Base-by-base conservation (phyloP, 768 basidiomycete species). In the Amanita thiersii region DNA sequence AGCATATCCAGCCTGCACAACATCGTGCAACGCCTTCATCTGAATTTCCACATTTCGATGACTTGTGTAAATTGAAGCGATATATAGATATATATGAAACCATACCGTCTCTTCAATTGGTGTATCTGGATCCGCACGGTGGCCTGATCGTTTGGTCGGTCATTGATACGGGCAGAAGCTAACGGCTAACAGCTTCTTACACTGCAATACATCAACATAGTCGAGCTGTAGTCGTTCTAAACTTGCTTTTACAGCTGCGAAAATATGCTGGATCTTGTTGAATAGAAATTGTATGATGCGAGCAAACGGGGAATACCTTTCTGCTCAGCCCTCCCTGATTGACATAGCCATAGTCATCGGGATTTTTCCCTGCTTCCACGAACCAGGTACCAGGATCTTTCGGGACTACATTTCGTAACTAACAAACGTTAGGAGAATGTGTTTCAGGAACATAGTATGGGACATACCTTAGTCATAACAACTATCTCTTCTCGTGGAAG, bases 401-500 rank as follows among this genome's bases (percentile, higher is more conserved):
- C 44, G 21, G 30, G 18, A 55, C 3, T 70, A 64, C 3, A 56
- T 49, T 11, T 47, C 56, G 42, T 50, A 65, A 20, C 18, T 6
- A 15, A 12, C 10, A 29, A 2, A 5, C 18, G 23, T 28, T 6
- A 38, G 20, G 3, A 11, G 11, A 23, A 15, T 25, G 18, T 10
- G 21, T 15, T n/a, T 19, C 7, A 15, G 5, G 33, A 8, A 31
- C 3, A n/a, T 18, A 19, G 43, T 15, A 29, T 14, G 11, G n/a
- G 3, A 19, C 42, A 9, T 14, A 32, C 40, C 63, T 89, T 88
- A 42, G 86, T 86, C 66, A 88, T 70, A 11, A 89, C 72, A 12
- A 89, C 85, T 33, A 87, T 76, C 48, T 80, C 75, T 10, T 81
- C 79, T 1, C 86, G 73, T n/a, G 83, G 82, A 9, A 85, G 64